Evolutionary conservation across 345 rosid species (phyloP).

Genomic region (Salix arbutifolia): DNA sequence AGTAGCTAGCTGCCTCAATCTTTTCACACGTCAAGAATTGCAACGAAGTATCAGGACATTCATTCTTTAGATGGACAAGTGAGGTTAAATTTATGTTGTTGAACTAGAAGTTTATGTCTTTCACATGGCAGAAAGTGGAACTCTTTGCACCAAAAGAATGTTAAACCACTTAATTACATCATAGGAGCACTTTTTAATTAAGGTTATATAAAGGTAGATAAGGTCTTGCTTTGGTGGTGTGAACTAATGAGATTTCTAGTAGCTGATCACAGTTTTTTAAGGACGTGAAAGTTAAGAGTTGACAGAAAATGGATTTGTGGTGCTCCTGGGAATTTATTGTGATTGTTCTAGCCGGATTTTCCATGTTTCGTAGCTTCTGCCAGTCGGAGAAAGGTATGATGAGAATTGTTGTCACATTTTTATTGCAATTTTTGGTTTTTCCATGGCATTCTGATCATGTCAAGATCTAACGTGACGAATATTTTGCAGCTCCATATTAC

Average conservation of each 20-base stretch:
- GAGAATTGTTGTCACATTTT: too few relatives aligned
- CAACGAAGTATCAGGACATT: not conserved
- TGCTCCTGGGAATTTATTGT: constrained; percentile 7
- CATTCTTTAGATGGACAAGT: constrained; percentile 19
- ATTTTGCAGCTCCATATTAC: constrained; percentile 46
- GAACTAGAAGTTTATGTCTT: constrained; percentile 2
- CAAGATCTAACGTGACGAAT: not conserved
- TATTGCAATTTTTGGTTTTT: too few relatives aligned
- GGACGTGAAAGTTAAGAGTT: not conserved
- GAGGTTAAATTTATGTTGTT: constrained; percentile 15
- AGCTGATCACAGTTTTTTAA: not conserved
- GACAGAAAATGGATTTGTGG: constrained; percentile 11
- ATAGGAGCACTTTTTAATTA: not conserved
- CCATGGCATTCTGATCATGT: not conserved
- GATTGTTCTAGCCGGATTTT: constrained; percentile 17
- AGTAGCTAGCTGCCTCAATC: not conserved
- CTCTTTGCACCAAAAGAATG: constrained; percentile 36
- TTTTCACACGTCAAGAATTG: constrained; percentile 13
- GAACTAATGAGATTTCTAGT: not conserved
- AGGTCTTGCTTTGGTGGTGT: not conserved
- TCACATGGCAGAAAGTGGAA: constrained; percentile 1
- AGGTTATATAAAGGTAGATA: constrained; percentile 15
- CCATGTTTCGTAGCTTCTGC: constrained; percentile 33
- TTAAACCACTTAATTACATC: not conserved
- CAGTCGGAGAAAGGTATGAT: constrained; percentile 42